phyloP scores from a whole-genome alignment of 106 monocot genomes.

The Apostasia shenzhenica region DNA sequence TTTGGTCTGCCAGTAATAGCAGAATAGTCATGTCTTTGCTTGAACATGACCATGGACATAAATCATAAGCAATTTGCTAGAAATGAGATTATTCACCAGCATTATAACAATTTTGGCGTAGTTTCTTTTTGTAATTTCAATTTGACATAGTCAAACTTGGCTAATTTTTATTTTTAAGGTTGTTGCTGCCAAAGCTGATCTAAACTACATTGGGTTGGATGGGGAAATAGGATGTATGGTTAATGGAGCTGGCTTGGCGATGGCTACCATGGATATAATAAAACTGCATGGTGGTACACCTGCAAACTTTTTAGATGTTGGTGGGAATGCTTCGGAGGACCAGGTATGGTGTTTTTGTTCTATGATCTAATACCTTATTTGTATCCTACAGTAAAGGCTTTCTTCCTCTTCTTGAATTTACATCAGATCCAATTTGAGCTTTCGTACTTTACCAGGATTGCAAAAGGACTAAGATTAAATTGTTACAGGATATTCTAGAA shows the following conservation, averaged over 20 bases:
- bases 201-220: slow-evolving; percentile 74
- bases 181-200: slow-evolving; percentile 72
- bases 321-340: slow-evolving; percentile 94
- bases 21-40: not conserved
- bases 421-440: too few species aligned
- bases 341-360: slow-evolving; percentile 41
- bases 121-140: too few species aligned
- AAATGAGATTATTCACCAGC: not conserved
- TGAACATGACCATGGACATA: not conserved
- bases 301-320: slow-evolving; percentile 93
- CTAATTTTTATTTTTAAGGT: slow-evolving; percentile 34
- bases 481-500: too few species aligned
- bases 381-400: not conserved
- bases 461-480: too few species aligned
- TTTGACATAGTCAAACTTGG: too few species aligned
- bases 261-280: slow-evolving; percentile 99
- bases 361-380: not conserved
- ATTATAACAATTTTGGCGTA: too few species aligned
- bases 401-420: not conserved
- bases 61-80: not conserved
- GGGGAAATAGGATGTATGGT: slow-evolving; percentile 99
- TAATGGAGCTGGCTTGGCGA: slow-evolving; percentile 96
- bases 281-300: slow-evolving; percentile 96
- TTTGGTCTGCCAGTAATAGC: not conserved
- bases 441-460: too few species aligned